phyloP scores from a whole-genome alignment of 2,329 filamentous ascomycete genomes.

The Calonectria pauciramosa region DNA sequence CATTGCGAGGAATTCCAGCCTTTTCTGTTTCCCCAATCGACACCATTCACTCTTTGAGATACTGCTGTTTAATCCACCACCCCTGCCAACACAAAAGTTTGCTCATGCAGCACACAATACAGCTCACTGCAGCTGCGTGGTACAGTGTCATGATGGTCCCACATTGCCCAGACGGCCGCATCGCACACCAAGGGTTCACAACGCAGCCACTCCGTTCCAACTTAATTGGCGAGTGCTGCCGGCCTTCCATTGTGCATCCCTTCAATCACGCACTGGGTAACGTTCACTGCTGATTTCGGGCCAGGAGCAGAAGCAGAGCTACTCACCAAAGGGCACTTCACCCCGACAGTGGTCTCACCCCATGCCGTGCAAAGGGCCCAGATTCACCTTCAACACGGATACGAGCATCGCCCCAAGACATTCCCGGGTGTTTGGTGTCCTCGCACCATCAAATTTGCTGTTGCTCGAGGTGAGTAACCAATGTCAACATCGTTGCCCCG shows the following conservation, averaged over 20 bases:
- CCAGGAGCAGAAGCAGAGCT: background rate
- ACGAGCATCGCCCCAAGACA: background rate
- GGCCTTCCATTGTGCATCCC: background rate
- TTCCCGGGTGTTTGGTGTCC: background rate
- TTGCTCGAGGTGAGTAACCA: slow-evolving; percentile 39
- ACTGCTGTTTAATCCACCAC: background rate
- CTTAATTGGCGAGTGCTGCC: slow-evolving; percentile 19
- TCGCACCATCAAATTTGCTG: slow-evolving; percentile 33
- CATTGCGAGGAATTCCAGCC: slow-evolving; percentile 1
- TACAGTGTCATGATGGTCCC: slow-evolving; percentile 25
- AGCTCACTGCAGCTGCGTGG: slow-evolving; percentile 25
- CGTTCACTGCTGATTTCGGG: background rate
- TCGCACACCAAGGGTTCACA: slow-evolving; percentile 40
- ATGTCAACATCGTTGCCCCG: slow-evolving; percentile 30
- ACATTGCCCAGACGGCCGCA: slow-evolving; percentile 42
- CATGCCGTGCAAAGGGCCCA: slow-evolving; percentile 11
- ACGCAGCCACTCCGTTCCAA: slow-evolving; percentile 15
- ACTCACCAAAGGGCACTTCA: background rate
- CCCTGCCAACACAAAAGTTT: background rate
- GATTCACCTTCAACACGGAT: background rate
- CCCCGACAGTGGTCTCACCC: background rate
- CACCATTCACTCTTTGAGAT: background rate
- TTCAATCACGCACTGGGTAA: background rate
- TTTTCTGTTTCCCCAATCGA: slow-evolving; percentile 8
- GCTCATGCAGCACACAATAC: background rate